phyloP scores from a whole-genome alignment of 2,329 filamentous ascomycete species.

The Boeremia lycopersici region DNA sequence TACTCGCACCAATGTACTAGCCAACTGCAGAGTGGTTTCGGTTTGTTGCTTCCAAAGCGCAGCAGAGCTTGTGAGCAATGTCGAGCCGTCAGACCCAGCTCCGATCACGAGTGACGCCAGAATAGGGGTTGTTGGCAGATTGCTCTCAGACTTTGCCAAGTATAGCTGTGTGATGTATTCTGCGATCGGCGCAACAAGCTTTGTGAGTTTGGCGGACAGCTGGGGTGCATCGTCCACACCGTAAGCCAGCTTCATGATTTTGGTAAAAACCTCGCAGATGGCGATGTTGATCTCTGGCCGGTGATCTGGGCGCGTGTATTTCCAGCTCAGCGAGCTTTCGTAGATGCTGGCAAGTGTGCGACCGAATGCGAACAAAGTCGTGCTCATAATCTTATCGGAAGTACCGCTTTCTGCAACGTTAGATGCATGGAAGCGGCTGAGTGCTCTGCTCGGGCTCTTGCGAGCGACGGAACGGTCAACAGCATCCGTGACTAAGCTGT shows the following conservation, averaged over 20 bases:
- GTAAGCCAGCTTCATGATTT: slow-evolving; percentile 73
- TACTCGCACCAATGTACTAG: slow-evolving; percentile 72
- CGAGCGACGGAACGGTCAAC: slow-evolving; percentile 72
- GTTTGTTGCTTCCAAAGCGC: slow-evolving; percentile 65
- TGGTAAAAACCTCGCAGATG: slow-evolving; percentile 73
- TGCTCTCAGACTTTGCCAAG: slow-evolving; percentile 70
- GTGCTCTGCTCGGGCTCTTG: slow-evolving; percentile 60
- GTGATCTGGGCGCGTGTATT: slow-evolving; percentile 72
- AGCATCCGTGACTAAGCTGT: slow-evolving; percentile 75
- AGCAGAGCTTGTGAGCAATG: slow-evolving; percentile 51
- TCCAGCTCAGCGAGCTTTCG: slow-evolving; percentile 86
- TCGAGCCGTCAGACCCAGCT: slow-evolving; percentile 40
- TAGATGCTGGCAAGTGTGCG: slow-evolving; percentile 81
- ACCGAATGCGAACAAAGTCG: slow-evolving; percentile 73
- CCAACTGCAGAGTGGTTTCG: slow-evolving; percentile 67
- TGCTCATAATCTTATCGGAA: slow-evolving; percentile 76
- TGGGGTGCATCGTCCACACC: slow-evolving; percentile 69
- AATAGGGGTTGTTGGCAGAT: slow-evolving; percentile 77
- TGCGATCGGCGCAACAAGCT: slow-evolving; percentile 73
- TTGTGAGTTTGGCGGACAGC: slow-evolving; percentile 59
- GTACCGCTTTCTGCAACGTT: slow-evolving; percentile 68
- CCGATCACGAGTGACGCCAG: slow-evolving; percentile 70
- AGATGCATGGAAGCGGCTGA: slow-evolving; percentile 55
- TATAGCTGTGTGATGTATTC: slow-evolving; percentile 79
- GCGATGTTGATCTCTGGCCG: slow-evolving; percentile 70